Conservation (phyloP, 352 stramenopile species). For the Pythium guiyangense region DNA sequence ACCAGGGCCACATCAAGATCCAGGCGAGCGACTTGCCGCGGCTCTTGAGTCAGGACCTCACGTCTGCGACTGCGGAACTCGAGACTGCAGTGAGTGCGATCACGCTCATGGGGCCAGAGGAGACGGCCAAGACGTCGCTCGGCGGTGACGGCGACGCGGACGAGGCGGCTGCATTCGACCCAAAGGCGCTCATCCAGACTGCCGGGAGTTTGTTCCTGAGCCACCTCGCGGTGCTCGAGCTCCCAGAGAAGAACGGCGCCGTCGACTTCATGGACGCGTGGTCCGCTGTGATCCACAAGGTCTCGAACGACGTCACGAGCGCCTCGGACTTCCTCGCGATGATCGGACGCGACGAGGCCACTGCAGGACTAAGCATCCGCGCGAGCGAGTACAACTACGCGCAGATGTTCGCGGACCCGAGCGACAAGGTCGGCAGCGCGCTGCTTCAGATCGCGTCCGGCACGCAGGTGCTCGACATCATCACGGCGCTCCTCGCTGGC, state of each 20-base stretch:
- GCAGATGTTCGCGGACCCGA: constrained; percentile 46
- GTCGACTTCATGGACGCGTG: constrained; percentile 71
- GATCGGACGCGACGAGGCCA: constrained; percentile 34
- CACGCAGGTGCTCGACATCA: constrained; percentile 66
- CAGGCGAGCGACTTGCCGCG: constrained; percentile 25
- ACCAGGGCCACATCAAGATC: constrained; percentile 56
- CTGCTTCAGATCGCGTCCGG: constrained; percentile 43
- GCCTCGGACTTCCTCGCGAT: constrained; percentile 53
- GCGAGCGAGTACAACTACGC: constrained; percentile 59
- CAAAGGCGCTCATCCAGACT: constrained; percentile 30
- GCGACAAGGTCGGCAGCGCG: constrained; percentile 37
- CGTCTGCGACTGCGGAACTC: constrained; percentile 11
- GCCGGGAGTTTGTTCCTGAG: constrained; percentile 49
- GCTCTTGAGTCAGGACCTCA: constrained; percentile 22
- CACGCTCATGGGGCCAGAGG: constrained; percentile 53
- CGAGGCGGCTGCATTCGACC: constrained; percentile 22
- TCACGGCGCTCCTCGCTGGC: too few relatives aligned
- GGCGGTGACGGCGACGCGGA: constrained; percentile 18
- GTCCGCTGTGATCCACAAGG: constrained; percentile 56
- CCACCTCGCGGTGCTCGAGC: constrained; percentile 45
- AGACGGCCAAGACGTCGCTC: constrained; percentile 39
- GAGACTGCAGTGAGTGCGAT: constrained; percentile 43
- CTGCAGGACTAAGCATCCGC: constrained; percentile 35
- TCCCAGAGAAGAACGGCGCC: too few relatives aligned
- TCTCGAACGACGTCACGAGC: constrained; percentile 60